Evolutionary conservation across 2,329 filamentous ascomycete species (phyloP).

Genomic region (Penicillium sp.): DNA sequence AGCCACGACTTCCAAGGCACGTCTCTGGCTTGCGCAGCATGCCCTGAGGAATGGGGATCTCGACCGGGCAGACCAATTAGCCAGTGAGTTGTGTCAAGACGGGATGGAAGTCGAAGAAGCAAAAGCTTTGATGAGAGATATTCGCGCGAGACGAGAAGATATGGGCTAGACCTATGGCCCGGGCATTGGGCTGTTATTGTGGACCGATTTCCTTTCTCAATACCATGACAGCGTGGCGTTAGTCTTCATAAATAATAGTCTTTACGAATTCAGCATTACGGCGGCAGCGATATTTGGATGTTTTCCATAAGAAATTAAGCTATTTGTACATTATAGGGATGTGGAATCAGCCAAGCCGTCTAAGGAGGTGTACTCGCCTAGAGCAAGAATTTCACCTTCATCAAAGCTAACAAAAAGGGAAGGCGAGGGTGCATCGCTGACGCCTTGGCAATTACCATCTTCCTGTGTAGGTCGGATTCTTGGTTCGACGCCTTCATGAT

Average conservation of each 20-base stretch:
- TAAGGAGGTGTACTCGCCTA: slow-evolving; percentile 26
- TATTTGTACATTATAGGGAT: not conserved
- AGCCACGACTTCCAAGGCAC: slow-evolving; percentile 85
- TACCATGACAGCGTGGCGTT: slow-evolving; percentile 22
- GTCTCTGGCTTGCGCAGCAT: slow-evolving; percentile 89
- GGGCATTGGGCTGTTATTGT: too few species aligned
- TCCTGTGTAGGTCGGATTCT: not conserved
- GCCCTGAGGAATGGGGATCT: slow-evolving; percentile 79
- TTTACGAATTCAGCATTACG: slow-evolving; percentile 8
- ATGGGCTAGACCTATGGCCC: slow-evolving; percentile 13
- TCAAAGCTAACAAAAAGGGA: slow-evolving; percentile 38
- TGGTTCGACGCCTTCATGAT: not conserved
- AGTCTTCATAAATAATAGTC: slow-evolving; percentile 9
- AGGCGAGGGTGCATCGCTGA: not conserved
- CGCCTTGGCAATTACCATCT: not conserved
- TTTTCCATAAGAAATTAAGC: not conserved
- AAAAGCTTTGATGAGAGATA: slow-evolving; percentile 87
- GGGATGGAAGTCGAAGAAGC: slow-evolving; percentile 97
- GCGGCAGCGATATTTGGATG: not conserved
- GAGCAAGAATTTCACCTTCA: slow-evolving; percentile 30
- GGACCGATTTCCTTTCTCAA: slow-evolving; percentile 1
- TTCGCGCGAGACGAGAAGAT: slow-evolving; percentile 74
- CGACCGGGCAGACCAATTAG: slow-evolving; percentile 76
- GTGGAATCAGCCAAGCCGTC: slow-evolving; percentile 14
- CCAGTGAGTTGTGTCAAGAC: slow-evolving; percentile 91